Percentiles rank a stretch among this genome's conserved stretches.
Conservation (phyloP, 2,329 filamentous ascomycete species). For the Alternaria sp. region DNA sequence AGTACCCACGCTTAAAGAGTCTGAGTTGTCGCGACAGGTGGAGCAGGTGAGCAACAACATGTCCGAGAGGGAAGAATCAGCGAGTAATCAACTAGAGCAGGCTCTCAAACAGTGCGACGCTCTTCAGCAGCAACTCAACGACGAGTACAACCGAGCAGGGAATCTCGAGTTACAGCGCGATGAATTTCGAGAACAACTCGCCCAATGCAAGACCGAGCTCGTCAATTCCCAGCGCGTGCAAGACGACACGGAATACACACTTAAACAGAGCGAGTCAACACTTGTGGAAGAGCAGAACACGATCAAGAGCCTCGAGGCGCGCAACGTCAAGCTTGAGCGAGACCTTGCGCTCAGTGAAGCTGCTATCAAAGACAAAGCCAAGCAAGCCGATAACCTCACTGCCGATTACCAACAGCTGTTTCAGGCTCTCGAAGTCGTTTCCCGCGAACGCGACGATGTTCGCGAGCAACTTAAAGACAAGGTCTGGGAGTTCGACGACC, state of each 20-base stretch:
- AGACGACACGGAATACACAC: conserved; percentile 3
- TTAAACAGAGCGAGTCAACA: background rate
- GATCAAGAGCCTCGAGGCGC: conserved; percentile 6
- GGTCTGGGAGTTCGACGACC: conserved; percentile 21
- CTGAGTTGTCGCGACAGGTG: conserved; percentile 3
- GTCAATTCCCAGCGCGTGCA: background rate
- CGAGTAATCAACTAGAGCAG: conserved; percentile 3
- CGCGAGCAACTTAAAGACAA: conserved; percentile 10
- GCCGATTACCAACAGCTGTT: conserved; percentile 6
- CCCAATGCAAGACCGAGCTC: conserved; percentile 1
- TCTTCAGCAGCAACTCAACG: background rate
- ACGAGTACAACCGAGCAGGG: conserved; percentile 6
- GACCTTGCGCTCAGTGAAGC: background rate
- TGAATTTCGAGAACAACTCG: background rate
- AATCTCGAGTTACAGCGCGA: conserved; percentile 7
- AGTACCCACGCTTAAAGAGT: conserved; percentile 16
- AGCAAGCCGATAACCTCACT: background rate
- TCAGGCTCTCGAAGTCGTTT: background rate
- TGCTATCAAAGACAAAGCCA: background rate
- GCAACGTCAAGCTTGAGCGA: conserved; percentile 3
- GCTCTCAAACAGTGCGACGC: background rate
- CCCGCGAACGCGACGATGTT: conserved; percentile 5
- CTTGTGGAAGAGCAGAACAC: conserved; percentile 4
- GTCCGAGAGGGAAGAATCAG: conserved; percentile 3
- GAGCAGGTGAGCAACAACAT: conserved; percentile 16